Evolutionary conservation across 257 asterid species (phyloP).

Genomic region (Mitragyna speciosa): DNA sequence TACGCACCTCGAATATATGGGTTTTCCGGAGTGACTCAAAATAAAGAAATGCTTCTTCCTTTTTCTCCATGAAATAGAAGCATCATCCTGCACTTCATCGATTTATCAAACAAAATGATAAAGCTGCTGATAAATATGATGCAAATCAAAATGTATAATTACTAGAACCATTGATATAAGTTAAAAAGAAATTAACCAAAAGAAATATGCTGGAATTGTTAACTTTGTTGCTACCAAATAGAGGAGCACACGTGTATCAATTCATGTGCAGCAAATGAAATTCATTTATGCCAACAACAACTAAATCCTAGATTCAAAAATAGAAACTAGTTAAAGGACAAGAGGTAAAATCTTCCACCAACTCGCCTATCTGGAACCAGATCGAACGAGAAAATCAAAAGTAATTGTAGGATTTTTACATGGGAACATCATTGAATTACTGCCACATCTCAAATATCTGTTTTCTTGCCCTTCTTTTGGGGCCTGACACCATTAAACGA

Average conservation of each 20-base stretch:
- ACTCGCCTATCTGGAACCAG: background rate
- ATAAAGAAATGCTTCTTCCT: constrained; percentile 94
- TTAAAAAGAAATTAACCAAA: background rate
- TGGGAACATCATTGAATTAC: background rate
- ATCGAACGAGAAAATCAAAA: background rate
- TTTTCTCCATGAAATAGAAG: constrained; percentile 94
- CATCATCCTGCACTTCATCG: constrained; percentile 75
- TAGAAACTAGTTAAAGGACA: background rate
- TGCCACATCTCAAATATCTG: background rate
- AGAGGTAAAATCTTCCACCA: background rate
- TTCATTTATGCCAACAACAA: background rate
- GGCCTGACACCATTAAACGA: background rate
- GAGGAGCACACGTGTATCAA: background rate
- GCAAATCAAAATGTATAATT: background rate
- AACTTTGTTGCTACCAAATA: background rate
- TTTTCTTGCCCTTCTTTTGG: background rate
- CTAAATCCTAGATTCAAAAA: background rate
- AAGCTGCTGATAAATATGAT: constrained; percentile 11
- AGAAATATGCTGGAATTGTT: background rate
- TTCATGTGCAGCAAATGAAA: background rate
- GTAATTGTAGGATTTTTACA: background rate
- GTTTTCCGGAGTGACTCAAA: constrained; percentile 95
- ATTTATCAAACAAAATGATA: constrained; percentile 23
- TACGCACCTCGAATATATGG: constrained; percentile 86
- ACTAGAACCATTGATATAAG: background rate